A percentile compares a stretch with the other conserved stretches of the same genome.
phyloP scores from a whole-genome alignment of 768 basidiomycete genomes.

The Leccinellum luteum region DNA sequence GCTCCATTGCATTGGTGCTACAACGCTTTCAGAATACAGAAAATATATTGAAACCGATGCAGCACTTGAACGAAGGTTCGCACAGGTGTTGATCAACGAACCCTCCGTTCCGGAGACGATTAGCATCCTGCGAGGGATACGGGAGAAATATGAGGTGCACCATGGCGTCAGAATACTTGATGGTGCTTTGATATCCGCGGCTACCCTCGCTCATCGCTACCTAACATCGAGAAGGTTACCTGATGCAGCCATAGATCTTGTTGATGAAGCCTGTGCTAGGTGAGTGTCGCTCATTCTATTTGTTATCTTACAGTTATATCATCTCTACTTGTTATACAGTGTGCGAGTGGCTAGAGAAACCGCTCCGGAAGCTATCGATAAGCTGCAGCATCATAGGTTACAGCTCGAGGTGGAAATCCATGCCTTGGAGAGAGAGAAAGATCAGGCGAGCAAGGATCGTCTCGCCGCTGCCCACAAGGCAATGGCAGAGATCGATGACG shows the following conservation, averaged over 20 bases:
- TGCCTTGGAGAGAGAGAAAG: slow-evolving; percentile 91
- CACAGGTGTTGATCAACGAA: slow-evolving; percentile 91
- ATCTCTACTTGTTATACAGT: slow-evolving; percentile 35
- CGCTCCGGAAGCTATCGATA: slow-evolving; percentile 90
- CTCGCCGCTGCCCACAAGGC: slow-evolving; percentile 70
- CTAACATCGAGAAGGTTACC: slow-evolving; percentile 78
- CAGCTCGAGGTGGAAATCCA: slow-evolving; percentile 95
- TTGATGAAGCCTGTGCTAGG: slow-evolving; percentile 92
- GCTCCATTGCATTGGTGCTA: slow-evolving; percentile 79
- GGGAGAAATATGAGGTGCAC: slow-evolving; percentile 91
- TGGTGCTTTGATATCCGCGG: slow-evolving; percentile 83
- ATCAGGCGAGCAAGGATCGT: slow-evolving; percentile 82
- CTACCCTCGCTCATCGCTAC: slow-evolving; percentile 90
- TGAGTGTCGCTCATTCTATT: slow-evolving; percentile 29
- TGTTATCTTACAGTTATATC: not conserved
- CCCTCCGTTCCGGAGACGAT: slow-evolving; percentile 88
- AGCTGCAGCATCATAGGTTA: slow-evolving; percentile 81
- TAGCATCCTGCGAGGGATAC: slow-evolving; percentile 89
- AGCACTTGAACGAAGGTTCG: slow-evolving; percentile 87
- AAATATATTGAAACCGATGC: slow-evolving; percentile 93
- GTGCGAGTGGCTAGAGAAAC: slow-evolving; percentile 93
- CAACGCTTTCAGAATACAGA: slow-evolving; percentile 88
- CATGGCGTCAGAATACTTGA: slow-evolving; percentile 90
- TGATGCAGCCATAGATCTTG: slow-evolving; percentile 86
- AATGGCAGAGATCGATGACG: slow-evolving; percentile 80